Evolutionary conservation across 179 eudicot genomes (phyloP).

Genomic region (Corrigiola litoralis): DNA sequence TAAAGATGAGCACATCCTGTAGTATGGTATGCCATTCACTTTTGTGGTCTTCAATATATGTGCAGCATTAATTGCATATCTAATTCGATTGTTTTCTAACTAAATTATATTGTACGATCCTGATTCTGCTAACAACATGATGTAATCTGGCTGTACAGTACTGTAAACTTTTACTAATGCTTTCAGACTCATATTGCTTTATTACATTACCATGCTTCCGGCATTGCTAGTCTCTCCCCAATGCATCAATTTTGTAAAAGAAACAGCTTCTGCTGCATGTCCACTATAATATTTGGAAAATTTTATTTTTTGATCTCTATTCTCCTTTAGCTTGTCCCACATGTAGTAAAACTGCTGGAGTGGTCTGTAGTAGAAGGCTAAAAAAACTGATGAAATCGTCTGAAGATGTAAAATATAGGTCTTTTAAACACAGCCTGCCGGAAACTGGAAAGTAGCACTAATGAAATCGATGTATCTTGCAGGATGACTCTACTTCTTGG

Average conservation of each 20-base stretch:
- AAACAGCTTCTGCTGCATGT: not conserved
- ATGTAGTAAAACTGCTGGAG: not conserved
- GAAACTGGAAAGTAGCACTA: not conserved
- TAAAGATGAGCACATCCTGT: not conserved
- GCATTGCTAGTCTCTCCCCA: not conserved
- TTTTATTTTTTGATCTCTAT: too few relatives aligned
- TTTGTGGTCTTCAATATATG: not conserved
- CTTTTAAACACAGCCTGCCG: too few relatives aligned
- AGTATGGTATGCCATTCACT: not conserved
- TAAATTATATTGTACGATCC: not conserved
- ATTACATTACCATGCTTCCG: too few relatives aligned
- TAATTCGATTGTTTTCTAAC: not conserved
- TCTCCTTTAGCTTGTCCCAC: not conserved
- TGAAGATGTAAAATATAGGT: not conserved
- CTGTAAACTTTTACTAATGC: not conserved
- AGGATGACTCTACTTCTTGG: conserved; percentile 86
- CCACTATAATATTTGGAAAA: too few relatives aligned
- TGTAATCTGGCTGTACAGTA: too few relatives aligned
- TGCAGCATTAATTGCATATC: not conserved
- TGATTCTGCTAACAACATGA: not conserved
- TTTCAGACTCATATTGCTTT: too few relatives aligned
- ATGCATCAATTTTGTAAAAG: not conserved
- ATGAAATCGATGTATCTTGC: conserved; percentile 16
- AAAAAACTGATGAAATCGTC: not conserved
- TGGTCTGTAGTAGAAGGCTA: not conserved